Percentiles rank a stretch among this genome's conserved stretches.
These are phyloP conservation scores for Tylopilus sp. DNA, from an alignment of 768 basidiomycete species.

Conservation along the genomic window DNA sequence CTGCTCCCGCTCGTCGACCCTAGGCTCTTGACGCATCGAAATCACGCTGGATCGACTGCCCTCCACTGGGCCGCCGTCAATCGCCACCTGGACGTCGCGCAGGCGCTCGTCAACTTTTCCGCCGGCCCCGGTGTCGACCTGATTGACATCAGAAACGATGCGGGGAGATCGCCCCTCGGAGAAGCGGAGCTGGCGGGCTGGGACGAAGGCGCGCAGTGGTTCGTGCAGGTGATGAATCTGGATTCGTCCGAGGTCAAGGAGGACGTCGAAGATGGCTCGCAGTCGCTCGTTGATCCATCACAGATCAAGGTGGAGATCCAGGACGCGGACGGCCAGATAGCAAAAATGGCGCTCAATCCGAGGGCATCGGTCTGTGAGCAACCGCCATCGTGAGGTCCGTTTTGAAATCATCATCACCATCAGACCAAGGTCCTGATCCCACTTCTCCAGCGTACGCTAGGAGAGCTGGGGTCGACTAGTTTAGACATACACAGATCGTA, in stretches of 20 bases:
- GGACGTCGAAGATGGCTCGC: conserved; percentile 25
- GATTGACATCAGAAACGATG: conserved; percentile 74
- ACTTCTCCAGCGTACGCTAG: background rate
- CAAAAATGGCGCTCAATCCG: conserved; percentile 52
- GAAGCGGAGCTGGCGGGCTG: conserved; percentile 79
- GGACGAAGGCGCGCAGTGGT: conserved; percentile 82
- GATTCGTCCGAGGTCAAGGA: conserved; percentile 42
- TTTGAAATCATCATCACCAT: no score
- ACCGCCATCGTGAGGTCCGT: background rate
- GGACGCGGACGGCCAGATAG: conserved; percentile 67
- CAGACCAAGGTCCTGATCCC: background rate
- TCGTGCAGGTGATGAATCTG: conserved; percentile 78
- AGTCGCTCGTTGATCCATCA: conserved; percentile 23
- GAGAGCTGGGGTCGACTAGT: background rate
- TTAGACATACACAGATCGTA: background rate
- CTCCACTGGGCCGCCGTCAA: conserved; percentile 93
- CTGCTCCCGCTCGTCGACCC: conserved; percentile 61
- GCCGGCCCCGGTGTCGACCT: conserved; percentile 59
- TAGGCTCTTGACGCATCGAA: conserved; percentile 46
- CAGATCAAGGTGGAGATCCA: conserved; percentile 66
- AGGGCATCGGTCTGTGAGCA: background rate
- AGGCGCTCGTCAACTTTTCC: conserved; percentile 56
- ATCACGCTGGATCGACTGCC: conserved; percentile 74
- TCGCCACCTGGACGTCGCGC: conserved; percentile 60
- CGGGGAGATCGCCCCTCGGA: conserved; percentile 72